Evolutionary conservation across 352 stramenopile species (phyloP).

Genomic region (Phytophthora sp.): DNA sequence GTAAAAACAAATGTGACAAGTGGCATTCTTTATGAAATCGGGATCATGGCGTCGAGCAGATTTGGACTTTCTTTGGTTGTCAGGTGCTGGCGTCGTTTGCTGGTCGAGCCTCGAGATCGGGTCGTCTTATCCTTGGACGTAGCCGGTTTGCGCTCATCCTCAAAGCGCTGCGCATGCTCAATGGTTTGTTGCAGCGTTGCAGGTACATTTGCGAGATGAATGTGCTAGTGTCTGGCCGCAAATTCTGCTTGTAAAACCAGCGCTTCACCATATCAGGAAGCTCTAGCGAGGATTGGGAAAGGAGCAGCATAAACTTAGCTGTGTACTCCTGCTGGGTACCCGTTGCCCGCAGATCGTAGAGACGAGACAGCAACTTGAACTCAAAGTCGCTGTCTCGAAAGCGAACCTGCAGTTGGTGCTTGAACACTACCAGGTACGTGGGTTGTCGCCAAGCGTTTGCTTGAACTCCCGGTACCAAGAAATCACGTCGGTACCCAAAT

Average conservation of each 20-base stretch:
- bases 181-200: neutral
- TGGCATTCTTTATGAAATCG: neutral
- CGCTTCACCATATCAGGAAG: constrained; percentile 19
- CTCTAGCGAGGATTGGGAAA: constrained; percentile 7
- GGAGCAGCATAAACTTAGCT: constrained; percentile 15
- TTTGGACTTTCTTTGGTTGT: too few species aligned
- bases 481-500: constrained; percentile 10
- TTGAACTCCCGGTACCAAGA: constrained; percentile 14
- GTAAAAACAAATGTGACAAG: too few species aligned
- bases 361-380: constrained; percentile 10
- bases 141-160: neutral
- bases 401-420: constrained; percentile 5
- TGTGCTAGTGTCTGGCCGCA: neutral
- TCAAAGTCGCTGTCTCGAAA: constrained; percentile 13
- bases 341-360: neutral
- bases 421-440: constrained; percentile 6
- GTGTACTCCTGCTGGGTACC: constrained; percentile 19
- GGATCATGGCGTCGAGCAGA: neutral
- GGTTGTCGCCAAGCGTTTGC: constrained; percentile 3
- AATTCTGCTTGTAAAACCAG: constrained; percentile 4
- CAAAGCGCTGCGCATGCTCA: neutral
- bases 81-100: neutral
- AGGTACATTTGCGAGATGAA: neutral
- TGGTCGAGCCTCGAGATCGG: neutral
- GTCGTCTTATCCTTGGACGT: neutral